Base-by-base conservation (phyloP, 345 rosid species). In the Combretum micranthum region DNA sequence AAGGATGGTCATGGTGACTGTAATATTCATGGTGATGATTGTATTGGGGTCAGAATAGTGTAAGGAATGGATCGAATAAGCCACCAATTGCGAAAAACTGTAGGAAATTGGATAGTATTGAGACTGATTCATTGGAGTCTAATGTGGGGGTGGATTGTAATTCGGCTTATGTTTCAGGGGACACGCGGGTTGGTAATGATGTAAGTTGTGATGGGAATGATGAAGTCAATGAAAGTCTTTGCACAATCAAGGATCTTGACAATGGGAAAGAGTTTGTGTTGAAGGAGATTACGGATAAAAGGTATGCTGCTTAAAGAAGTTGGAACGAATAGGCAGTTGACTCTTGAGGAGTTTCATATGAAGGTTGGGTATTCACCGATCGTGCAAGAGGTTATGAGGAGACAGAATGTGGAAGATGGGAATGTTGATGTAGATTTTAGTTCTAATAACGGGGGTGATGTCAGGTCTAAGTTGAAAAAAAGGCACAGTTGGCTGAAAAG, bases 301-400 rank as follows among this genome's bases (percentile, higher is more conserved):
- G 68, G 98, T 71, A 77, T 61, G 44, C 83, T 84, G 70, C 79
- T 93, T 3, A 81, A 83, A 67, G 99, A 92, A 80, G 88, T 93
- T 4, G 96, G 83, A 17, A 93, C 97, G 0, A 94, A 83, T 17
- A 80, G 88, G 57, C 94, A 87, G 64, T 79, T 89, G 88, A 89
- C 99, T 0, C 77, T 93, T 67, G 99, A 93, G 78, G 99, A 93
- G 74, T 93, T 93, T 56, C 89, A 93, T 64, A 77, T 79, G 78
- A 72, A 78, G 43, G 90, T 89, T 2, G 97, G 99, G 53, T 94
- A 89, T 71, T 93, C 99, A 0, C 97, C 99, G 0, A 85, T 93
- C 46, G 99, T 89, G 45, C 94, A 84, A 64, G 99, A 93, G 58
- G 61, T 93, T 76, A 88, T 93, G 97, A 86, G 97, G 75, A 75